Evolutionary conservation across 2,329 filamentous ascomycete species (phyloP).

Genomic region (Alternaria sp.): DNA sequence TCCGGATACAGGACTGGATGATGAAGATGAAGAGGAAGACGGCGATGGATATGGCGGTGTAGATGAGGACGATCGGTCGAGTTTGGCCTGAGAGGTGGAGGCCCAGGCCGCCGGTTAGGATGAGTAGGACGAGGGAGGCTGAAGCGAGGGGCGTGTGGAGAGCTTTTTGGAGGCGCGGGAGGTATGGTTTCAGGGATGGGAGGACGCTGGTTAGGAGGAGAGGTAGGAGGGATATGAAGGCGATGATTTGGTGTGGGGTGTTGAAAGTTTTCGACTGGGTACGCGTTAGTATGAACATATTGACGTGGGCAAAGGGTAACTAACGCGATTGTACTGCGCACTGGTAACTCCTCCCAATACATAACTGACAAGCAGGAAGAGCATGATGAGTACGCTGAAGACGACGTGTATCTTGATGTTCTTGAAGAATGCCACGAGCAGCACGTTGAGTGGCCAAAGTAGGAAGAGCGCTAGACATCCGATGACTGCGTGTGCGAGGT

Average conservation of each 20-base stretch:
- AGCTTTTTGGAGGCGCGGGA: conserved; percentile 48
- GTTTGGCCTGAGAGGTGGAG: conserved; percentile 35
- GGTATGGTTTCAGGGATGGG: conserved; percentile 21
- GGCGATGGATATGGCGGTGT: conserved; percentile 34
- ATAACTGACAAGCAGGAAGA: conserved; percentile 48
- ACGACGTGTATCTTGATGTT: conserved; percentile 52
- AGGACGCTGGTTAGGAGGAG: conserved; percentile 34
- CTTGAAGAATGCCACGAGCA: conserved; percentile 48
- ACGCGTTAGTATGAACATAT: background rate
- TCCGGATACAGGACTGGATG: conserved; percentile 33
- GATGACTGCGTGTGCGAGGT: conserved; percentile 40
- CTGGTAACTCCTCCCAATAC: conserved; percentile 52
- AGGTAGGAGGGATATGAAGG: conserved; percentile 56
- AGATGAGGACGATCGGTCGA: conserved; percentile 33
- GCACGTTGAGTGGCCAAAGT: conserved; percentile 38
- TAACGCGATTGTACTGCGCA: conserved; percentile 49
- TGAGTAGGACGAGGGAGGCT: conserved; percentile 31
- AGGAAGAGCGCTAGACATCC: conserved; percentile 44
- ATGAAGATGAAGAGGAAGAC: conserved; percentile 29
- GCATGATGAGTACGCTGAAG: conserved; percentile 47
- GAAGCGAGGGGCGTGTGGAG: conserved; percentile 53
- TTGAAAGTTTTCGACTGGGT: conserved; percentile 50
- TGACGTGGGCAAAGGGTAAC: conserved; percentile 3
- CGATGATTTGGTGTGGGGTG: conserved; percentile 56
- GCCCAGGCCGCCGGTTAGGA: conserved; percentile 44